Evolutionary conservation across 306 rosid genomes (phyloP).

Genomic region (Erythrophleum fordii): DNA sequence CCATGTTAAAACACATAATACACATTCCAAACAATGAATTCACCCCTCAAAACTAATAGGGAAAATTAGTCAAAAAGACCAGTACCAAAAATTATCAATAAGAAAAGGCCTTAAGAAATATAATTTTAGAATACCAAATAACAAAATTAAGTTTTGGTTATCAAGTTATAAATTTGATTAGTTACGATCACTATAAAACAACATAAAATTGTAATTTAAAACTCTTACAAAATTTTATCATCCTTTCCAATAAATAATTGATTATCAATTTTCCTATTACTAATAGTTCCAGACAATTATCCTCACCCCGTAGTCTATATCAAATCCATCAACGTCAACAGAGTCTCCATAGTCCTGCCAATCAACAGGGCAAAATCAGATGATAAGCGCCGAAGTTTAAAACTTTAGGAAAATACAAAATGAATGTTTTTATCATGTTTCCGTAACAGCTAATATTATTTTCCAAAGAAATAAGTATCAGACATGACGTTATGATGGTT

Average conservation of each 20-base stretch:
- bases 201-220: conserved; percentile 7
- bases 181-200: conserved; percentile 10
- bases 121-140: conserved; percentile 9
- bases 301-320: conserved; percentile 93
- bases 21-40: conserved; percentile 16
- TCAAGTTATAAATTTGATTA: conserved; percentile 15
- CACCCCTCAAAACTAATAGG: conserved; percentile 16
- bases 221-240: background rate
- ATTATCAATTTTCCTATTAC: background rate
- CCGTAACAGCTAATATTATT: background rate
- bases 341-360: conserved; percentile 84
- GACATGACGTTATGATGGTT: background rate
- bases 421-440: background rate
- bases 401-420: conserved; percentile 14
- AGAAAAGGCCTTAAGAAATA: background rate
- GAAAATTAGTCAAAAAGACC: background rate
- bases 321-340: conserved; percentile 79
- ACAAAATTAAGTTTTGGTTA: background rate
- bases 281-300: background rate
- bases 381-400: background rate
- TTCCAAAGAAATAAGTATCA: background rate
- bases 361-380: conserved; percentile 32
- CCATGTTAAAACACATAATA: conserved; percentile 20
- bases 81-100: background rate
- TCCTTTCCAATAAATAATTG: background rate